Evolutionary conservation across 2,329 filamentous ascomycete genomes (phyloP).

Genomic region (Trichoderma atrobrunneum): DNA sequence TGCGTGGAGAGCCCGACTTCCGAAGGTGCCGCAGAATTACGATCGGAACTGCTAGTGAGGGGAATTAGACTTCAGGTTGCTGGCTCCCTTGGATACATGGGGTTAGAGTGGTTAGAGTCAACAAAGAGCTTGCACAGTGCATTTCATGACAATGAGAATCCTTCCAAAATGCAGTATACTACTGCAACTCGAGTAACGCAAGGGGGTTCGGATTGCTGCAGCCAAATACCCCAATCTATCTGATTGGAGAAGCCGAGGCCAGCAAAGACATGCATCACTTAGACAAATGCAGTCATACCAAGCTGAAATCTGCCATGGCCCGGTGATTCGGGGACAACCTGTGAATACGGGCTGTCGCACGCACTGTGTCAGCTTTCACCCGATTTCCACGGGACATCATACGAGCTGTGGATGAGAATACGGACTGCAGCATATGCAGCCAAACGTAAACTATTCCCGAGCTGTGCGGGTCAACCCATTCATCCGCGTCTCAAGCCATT

Average conservation of each 20-base stretch:
- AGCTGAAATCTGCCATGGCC: not conserved
- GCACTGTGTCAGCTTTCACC: slow-evolving; percentile 16
- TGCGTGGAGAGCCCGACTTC: slow-evolving; percentile 6
- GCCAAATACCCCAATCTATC: not conserved
- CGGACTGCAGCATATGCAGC: slow-evolving; percentile 1
- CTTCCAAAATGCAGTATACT: not conserved
- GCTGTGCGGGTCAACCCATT: not conserved
- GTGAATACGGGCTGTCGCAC: slow-evolving; percentile 1
- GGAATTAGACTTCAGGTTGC: slow-evolving; percentile 5
- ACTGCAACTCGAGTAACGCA: not conserved
- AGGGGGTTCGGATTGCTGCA: not conserved
- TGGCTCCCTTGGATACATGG: not conserved
- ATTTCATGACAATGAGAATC: not conserved
- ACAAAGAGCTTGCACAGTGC: not conserved
- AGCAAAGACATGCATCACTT: not conserved
- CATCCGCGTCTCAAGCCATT: not conserved
- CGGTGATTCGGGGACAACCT: not conserved
- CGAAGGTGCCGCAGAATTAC: slow-evolving; percentile 5
- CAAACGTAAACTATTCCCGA: not conserved
- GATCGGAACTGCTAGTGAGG: slow-evolving; percentile 12
- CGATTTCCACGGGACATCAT: not conserved
- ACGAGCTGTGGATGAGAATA: not conserved
- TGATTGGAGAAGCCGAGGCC: not conserved
- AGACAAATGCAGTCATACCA: not conserved
- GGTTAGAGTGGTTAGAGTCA: not conserved